Conservation (phyloP, 2,329 filamentous ascomycete genomes). For the Lachnellula suecica region DNA sequence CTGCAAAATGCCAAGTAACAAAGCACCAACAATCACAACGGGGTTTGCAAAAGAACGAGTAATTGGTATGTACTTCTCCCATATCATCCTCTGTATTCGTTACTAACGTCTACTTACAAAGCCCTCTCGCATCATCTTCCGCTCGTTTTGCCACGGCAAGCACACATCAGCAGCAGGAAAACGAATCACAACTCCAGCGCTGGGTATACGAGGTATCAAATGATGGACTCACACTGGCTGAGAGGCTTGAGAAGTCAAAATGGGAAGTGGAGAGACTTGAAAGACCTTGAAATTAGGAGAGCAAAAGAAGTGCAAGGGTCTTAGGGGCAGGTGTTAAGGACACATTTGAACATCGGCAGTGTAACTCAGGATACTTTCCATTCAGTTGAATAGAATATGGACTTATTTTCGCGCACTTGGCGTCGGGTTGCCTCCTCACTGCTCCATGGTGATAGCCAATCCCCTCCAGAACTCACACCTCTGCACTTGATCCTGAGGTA, state of each 20-base stretch:
- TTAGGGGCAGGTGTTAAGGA: neutral
- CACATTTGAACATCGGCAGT: neutral
- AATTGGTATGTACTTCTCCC: neutral
- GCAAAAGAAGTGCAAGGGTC: neutral
- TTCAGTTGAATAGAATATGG: neutral
- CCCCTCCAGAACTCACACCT: slow-evolving; percentile 30
- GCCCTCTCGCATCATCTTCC: neutral
- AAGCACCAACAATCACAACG: neutral
- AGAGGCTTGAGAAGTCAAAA: slow-evolving; percentile 13
- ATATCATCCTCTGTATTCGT: too few relatives aligned
- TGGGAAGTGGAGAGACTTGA: neutral
- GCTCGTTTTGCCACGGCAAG: neutral
- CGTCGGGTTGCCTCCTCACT: slow-evolving; percentile 5
- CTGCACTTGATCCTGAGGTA: slow-evolving; percentile 20
- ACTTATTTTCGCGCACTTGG: neutral
- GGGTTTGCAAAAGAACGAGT: neutral
- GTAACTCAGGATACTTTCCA: neutral
- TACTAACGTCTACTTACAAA: neutral
- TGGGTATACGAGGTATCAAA: slow-evolving; percentile 9
- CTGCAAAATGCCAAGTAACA: neutral
- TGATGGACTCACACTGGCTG: slow-evolving; percentile 8
- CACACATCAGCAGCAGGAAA: neutral
- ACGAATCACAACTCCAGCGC: neutral
- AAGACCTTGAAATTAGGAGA: neutral
- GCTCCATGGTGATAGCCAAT: slow-evolving; percentile 19